Base-by-base conservation (phyloP, 345 rosid species). In the Linum usitatissimum region DNA sequence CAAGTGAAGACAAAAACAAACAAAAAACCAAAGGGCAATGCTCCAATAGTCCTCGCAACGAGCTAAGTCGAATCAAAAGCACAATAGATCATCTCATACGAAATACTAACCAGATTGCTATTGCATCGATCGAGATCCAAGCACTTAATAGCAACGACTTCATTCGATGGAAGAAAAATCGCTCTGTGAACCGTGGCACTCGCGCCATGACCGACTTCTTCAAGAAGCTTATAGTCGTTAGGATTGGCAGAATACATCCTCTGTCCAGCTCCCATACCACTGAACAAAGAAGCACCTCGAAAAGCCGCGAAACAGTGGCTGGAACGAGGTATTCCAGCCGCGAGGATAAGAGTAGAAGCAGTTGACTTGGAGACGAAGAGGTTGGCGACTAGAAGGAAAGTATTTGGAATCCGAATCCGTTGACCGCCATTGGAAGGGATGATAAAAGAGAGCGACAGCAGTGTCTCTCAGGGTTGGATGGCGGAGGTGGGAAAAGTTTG, bases 61-160 rank as follows among this genome's bases (percentile, higher is more conserved):
- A 30, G 53, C 10, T 13, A 51, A 61, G 45, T n/a, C 18, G 28
- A 23, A 23, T 23, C 28, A 23, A 23, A 23, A 23, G 28, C 28
- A 23, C 1, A 23, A 23, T 0, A 1, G 2, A 23, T 23, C 28
- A 23, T 23, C 28, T 23, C 23, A 42, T 48, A 9, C 49, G 18
- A 21, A n/a, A 10, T 17, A 21, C 30, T n/a, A 30, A 94, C 99
- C 88, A 94, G 89, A 73, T 90, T 88, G 76, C 88, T 85, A 55
- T 83, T 86, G 79, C 97, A 94, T n/a, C 99, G 97, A 84, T 90
- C 97, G 80, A 94, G 99, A 88, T 94, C 99, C 85, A 94, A 81
- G 70, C 95, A 85, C 72, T 94, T 94, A 64, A 94, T 79, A 17
- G 99, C 99, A 60, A 94, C 81, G 64, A 90, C 77, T 55, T 88